Evolutionary conservation across 495 filamentous ascomycete genomes (phyloP).

Genomic region (Astrothelium macrocarpum): DNA sequence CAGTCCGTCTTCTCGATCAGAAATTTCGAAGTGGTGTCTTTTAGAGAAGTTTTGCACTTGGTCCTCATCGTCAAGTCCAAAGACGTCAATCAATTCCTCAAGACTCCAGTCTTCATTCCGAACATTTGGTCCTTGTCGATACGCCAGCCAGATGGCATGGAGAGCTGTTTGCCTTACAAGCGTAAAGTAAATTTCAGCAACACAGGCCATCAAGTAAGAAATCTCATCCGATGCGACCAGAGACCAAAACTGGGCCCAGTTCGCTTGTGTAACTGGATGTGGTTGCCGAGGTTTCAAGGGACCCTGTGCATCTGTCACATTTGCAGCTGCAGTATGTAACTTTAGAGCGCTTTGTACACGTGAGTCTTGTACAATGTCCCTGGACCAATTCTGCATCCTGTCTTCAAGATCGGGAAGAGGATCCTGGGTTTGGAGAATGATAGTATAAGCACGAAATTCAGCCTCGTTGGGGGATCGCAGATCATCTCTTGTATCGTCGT

Average conservation of each 20-base stretch:
- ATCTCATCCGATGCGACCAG: slow-evolving; percentile 58
- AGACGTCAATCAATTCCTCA: slow-evolving; percentile 49
- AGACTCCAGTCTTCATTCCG: slow-evolving; percentile 65
- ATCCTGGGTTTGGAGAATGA: slow-evolving; percentile 73
- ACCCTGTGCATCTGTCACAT: slow-evolving; percentile 52
- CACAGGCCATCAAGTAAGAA: slow-evolving; percentile 87
- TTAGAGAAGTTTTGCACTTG: slow-evolving; percentile 62
- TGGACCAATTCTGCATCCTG: slow-evolving; percentile 62
- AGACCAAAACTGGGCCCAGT: slow-evolving; percentile 63
- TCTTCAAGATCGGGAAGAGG: slow-evolving; percentile 60
- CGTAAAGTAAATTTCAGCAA: slow-evolving; percentile 85
- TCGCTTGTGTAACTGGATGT: slow-evolving; percentile 50
- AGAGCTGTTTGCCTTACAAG: slow-evolving; percentile 67
- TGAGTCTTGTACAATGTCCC: slow-evolving; percentile 42
- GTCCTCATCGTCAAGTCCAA: slow-evolving; percentile 65
- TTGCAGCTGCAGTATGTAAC: slow-evolving; percentile 58
- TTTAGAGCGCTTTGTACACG: slow-evolving; percentile 59
- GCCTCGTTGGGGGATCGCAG: slow-evolving; percentile 60
- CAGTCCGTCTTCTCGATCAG: slow-evolving; percentile 28
- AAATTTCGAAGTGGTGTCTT: slow-evolving; percentile 56
- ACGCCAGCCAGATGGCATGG: slow-evolving; percentile 53
- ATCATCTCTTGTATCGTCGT: slow-evolving; percentile 58
- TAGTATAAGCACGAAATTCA: slow-evolving; percentile 84
- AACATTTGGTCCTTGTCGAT: slow-evolving; percentile 42
- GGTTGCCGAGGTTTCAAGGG: slow-evolving; percentile 50